Percentiles rank a stretch among this genome's conserved stretches.
Evolutionary conservation across 1,284 basidiomycete species (phyloP).

Genomic region (Tylopilus sp.): DNA sequence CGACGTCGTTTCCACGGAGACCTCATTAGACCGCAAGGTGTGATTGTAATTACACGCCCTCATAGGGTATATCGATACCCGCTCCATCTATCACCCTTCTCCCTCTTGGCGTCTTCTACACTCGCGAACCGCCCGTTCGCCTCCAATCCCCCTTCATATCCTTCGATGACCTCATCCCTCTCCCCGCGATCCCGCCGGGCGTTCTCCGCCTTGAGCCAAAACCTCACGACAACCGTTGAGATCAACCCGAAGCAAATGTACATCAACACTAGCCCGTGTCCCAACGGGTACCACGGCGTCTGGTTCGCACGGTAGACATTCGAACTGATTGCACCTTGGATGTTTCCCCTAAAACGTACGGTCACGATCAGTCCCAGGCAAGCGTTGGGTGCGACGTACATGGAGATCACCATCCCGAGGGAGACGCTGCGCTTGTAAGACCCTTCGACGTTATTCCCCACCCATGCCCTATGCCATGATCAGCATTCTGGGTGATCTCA

Average conservation of each 20-base stretch:
- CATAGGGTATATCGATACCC: conserved; percentile 63
- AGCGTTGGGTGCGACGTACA: conserved; percentile 50
- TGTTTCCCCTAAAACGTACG: conserved; percentile 60
- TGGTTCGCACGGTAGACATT: conserved; percentile 77
- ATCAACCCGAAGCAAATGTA: conserved; percentile 76
- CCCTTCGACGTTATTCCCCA: conserved; percentile 79
- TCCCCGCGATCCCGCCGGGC: conserved; percentile 70
- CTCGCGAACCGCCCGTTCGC: conserved; percentile 61
- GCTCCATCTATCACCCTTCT: conserved; percentile 71
- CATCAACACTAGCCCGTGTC: conserved; percentile 74
- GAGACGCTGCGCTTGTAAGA: conserved; percentile 82
- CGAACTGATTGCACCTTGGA: conserved; percentile 78
- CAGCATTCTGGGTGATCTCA: neutral
- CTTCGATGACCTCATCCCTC: conserved; percentile 74
- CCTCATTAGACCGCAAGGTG: neutral
- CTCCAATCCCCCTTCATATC: conserved; percentile 52
- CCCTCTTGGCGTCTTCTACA: conserved; percentile 62
- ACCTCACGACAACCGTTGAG: conserved; percentile 57
- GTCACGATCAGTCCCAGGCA: neutral
- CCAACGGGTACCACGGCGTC: conserved; percentile 77
- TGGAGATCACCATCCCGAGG: conserved; percentile 75
- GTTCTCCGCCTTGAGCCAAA: conserved; percentile 70
- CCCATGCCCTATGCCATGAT: conserved; percentile 65
- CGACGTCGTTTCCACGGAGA: neutral
- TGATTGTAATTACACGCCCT: conserved; percentile 1